Evolutionary conservation across 352 stramenopile genomes (phyloP), one percentile per base, ranked within the genome.

Genomic region (Phytophthora fragariaefolia): DNA sequence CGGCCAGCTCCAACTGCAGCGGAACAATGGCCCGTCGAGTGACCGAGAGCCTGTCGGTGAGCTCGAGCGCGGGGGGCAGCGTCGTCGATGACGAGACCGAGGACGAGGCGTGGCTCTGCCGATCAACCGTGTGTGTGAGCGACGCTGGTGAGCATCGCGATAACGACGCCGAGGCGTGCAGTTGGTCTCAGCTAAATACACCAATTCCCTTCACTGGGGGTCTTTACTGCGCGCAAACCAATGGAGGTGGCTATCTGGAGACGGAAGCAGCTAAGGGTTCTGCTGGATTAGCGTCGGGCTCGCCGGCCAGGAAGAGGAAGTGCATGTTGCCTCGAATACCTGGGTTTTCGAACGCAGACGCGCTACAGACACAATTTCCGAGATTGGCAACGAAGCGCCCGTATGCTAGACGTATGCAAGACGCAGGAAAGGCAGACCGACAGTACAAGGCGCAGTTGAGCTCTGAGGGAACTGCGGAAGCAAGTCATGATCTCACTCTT

Each of bases 91-190:
- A 61, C 7, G 42, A 40, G 18, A 22, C 34, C 42, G 17, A n/a
- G 18, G 66, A 69, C 13, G 82, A 92, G 17, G 75, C 77, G 47
- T 91, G 82, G 82, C 53, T 79, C 1, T 87, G 64, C 45, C 78
- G 78, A 26, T 91, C 82, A 3, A 92, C 82, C 0, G n/a, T 92
- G 18, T 83, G 69, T 7, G 69, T 67, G 20, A 71, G 76, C 27
- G 63, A 66, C 20, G 66, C 62, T 1, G 71, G 79, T 3, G 56
- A 75, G 13, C 68, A 82, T 24, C 58, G 67, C 43, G 45, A 62
- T 26, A 70, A 70, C 15, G 48, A 72, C 23, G 6, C 24, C 48
- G 51, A 66, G 32, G 38, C 40, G 36, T 69, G 55, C 8, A 52
- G 4, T 45, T 77, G 75, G 52, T 66, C 66, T 61, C 50, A 73